Base-by-base conservation (phyloP, 164 flowering plant species). In the Piper longum region DNA sequence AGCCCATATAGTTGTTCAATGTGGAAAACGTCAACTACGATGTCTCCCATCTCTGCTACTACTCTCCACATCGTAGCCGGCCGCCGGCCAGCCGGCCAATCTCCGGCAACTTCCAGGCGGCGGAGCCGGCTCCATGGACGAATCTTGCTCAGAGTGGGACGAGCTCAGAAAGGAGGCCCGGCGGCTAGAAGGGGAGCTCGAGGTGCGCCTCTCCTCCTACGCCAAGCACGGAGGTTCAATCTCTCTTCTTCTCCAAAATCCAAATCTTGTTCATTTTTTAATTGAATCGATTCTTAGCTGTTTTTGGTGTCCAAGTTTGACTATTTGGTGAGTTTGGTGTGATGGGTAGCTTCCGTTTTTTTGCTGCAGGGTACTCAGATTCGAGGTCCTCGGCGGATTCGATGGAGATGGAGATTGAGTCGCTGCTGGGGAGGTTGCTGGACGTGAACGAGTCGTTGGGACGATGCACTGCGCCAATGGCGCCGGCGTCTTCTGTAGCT, bases 351-450 rank as follows among this genome's bases (percentile, higher is more conserved):
- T 57, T 36, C 39, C 36, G 39, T 11, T 6, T 4, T 3, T 5
- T 8, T 48, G 11, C 14, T 48, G 52, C 52, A 48, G 52, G 52
- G 14, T 79, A 82, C 81, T 80, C 69, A 44, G 98, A 89, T 66
- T 26, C 79, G 64, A 87, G 88, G 59, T 88, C 98, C 63, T 96
- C 98, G 62, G 80, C 85, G 17, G 67, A 85, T 12, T 78, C 98
- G 7, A 89, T 83, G 96, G 96, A 92, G 79, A 92, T 89, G 88
- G 98, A 93, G 76, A 93, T 93, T 64, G 83, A 89, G 44, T 89
- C 97, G 9, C 79, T 84, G 76, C 95, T 93, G 55, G 98, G 89
- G 78, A 89, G 84, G 81, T 81, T 93, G 45, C 69, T 79, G 55
- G 98, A 93, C 70, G 74, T 78, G 62, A 93, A 93, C 72, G 98